A percentile compares a stretch with the other conserved stretches of the same genome.
These are phyloP conservation scores for Lichtheimia ramosa DNA, from an alignment of 371 early-diverging fungal species.

Conservation along the genomic window DNA sequence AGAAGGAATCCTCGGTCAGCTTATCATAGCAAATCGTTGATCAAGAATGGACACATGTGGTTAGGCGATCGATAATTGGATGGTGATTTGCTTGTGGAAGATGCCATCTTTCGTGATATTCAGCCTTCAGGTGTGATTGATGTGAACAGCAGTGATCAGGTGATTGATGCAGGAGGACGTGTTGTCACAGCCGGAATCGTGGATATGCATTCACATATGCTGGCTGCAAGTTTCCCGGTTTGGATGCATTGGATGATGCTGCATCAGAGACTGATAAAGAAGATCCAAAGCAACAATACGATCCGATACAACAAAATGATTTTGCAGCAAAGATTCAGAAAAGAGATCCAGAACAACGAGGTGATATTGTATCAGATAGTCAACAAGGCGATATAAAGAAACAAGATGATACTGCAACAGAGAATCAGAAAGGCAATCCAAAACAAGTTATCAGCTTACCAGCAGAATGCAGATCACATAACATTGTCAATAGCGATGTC, in stretches of 20 bases:
- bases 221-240: constrained; percentile 61
- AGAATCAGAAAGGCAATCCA: too few relatives aligned
- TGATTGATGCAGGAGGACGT: constrained; percentile 67
- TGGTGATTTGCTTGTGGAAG: constrained; percentile 59
- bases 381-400: too few relatives aligned
- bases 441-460: too few relatives aligned
- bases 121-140: constrained; percentile 25
- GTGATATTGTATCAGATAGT: too few relatives aligned
- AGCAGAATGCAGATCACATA: too few relatives aligned
- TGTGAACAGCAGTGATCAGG: not conserved
- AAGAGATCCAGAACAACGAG: too few relatives aligned
- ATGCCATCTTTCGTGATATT: constrained; percentile 56
- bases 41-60: constrained; percentile 60
- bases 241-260: constrained; percentile 55
- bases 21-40: constrained; percentile 31
- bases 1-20: constrained; percentile 40
- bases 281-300: too few relatives aligned
- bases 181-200: constrained; percentile 81
- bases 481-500: too few relatives aligned
- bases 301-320: too few relatives aligned
- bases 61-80: constrained; percentile 46
- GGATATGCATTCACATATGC: constrained; percentile 79
- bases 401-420: too few relatives aligned
- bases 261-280: too few relatives aligned
- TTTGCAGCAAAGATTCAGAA: too few relatives aligned